Percentiles rank a stretch among this genome's conserved stretches.
Evolutionary conservation across 495 filamentous ascomycete species (phyloP).

Genomic region (Penicillium ochrochloron): DNA sequence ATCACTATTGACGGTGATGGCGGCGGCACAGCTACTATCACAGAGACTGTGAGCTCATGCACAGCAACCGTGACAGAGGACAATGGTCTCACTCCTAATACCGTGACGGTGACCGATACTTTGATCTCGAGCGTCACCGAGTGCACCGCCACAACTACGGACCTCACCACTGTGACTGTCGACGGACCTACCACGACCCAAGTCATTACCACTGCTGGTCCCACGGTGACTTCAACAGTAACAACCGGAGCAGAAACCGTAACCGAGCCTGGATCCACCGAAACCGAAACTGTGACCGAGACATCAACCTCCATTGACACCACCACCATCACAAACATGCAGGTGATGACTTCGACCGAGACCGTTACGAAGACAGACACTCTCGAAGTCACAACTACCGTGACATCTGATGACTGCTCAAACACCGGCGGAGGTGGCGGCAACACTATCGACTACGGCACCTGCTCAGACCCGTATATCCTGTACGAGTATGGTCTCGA

Average conservation of each 20-base stretch:
- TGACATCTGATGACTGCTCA: slow-evolving; percentile 12
- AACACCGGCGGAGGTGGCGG: slow-evolving; percentile 27
- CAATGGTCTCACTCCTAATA: background rate
- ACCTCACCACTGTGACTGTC: background rate
- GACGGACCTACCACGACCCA: slow-evolving; percentile 1
- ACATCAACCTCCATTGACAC: background rate
- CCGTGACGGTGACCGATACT: background rate
- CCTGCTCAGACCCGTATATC: slow-evolving; percentile 59
- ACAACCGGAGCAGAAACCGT: slow-evolving; percentile 1
- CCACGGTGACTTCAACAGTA: background rate
- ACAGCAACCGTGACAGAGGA: slow-evolving; percentile 1
- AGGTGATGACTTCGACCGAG: slow-evolving; percentile 15
- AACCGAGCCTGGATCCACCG: slow-evolving; percentile 4
- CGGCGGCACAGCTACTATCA: background rate
- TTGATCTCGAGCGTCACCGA: background rate
- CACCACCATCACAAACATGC: slow-evolving; percentile 16
- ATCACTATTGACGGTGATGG: background rate
- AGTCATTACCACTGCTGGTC: background rate
- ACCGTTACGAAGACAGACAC: slow-evolving; percentile 11
- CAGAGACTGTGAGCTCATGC: background rate
- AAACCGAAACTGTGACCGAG: slow-evolving; percentile 7
- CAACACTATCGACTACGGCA: slow-evolving; percentile 41
- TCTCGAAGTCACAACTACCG: slow-evolving; percentile 13
- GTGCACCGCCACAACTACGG: slow-evolving; percentile 1
- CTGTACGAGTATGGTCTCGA: slow-evolving; percentile 58